A percentile compares a stretch with the other conserved stretches of the same genome.
Evolutionary conservation across 148 eudicot genomes (phyloP).

Genomic region (Vaccinium vitisidaea): DNA sequence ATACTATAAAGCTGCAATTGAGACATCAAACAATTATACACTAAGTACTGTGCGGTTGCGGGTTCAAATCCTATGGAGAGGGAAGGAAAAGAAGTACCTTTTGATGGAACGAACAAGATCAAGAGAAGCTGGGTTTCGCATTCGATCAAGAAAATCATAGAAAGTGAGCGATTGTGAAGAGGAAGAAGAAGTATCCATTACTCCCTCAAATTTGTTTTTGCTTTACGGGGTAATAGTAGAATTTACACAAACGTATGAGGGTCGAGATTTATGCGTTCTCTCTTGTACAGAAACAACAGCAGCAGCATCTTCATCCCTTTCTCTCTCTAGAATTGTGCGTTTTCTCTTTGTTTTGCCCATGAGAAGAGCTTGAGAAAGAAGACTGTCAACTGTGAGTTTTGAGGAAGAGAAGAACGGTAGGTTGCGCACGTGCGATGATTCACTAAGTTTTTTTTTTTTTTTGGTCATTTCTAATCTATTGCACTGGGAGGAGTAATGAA

Average conservation of each 20-base stretch:
- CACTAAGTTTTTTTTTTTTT: neutral
- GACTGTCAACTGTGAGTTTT: too few relatives aligned
- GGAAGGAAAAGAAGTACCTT: slow-evolving; percentile 12
- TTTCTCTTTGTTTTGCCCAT: slow-evolving; percentile 13
- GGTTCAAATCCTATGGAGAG: neutral
- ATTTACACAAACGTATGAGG: neutral
- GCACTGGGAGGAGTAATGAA: too few relatives aligned
- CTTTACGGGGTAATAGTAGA: too few relatives aligned
- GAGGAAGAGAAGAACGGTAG: slow-evolving; percentile 12
- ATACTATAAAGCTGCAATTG: slow-evolving; percentile 26
- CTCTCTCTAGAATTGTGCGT: slow-evolving; percentile 3
- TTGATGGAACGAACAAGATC: slow-evolving; percentile 30
- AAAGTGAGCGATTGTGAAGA: slow-evolving; percentile 18
- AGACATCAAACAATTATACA: neutral
- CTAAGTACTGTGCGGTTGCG: too few relatives aligned
- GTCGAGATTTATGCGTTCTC: too few relatives aligned
- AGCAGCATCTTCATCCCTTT: neutral
- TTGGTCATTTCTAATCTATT: too few relatives aligned
- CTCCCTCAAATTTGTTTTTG: neutral
- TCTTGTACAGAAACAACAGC: neutral
- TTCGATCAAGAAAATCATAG: slow-evolving; percentile 28
- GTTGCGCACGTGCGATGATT: slow-evolving; percentile 4
- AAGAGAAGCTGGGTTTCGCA: slow-evolving; percentile 27
- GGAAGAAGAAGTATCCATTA: slow-evolving; percentile 10
- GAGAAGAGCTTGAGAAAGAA: neutral